Evolutionary conservation across 345 rosid species (phyloP), one percentile per base, ranked within the genome.

Genomic region (Hevea brasiliensis): DNA sequence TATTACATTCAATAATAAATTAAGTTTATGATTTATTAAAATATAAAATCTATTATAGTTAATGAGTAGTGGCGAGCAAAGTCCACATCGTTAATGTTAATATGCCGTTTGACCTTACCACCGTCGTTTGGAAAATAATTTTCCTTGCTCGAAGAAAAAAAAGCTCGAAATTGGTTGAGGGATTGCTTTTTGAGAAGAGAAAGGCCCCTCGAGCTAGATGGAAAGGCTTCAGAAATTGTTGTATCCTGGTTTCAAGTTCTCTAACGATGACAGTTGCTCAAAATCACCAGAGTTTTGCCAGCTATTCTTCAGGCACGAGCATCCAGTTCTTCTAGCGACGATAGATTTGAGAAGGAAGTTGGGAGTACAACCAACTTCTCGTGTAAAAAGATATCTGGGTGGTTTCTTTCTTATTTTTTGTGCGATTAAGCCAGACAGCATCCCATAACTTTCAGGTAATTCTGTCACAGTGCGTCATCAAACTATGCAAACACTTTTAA

Each of bases 261-360:
- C 77, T 23, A 88, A 51, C 3, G 74, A 64, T 15, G 88, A 70
- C 63, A 88, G 29, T 70, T 81, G 83, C 79, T 75, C 84, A 44
- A 88, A 83, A 68, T 84, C 88, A 72, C 85, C 85, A n/a, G 88
- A 74, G 85, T 80, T 47, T 72, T 53, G 7, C 88, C 88, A 1
- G 76, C 68, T 23, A 86, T 62, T 70, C 67, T 69, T 82, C 89
- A 88, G 40, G 76, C 82, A 42, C 74, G 59, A 35, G 88, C 88
- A 70, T 88, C 83, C 54, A 86, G 56, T 23, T 80, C 76, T 76
- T 67, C 60, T 9, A 88, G 81, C 7, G 57, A 76, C 18, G 78
- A 73, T 48, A 88, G 88, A 61, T 73, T 78, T 0, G 76, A 58
- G 69, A 88, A 84, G 56, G 89, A 81, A 12, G 24, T 15, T 20